Base-by-base conservation (phyloP, 805 yeast genomes). In the Kregervanrija pseudodelftensis region DNA sequence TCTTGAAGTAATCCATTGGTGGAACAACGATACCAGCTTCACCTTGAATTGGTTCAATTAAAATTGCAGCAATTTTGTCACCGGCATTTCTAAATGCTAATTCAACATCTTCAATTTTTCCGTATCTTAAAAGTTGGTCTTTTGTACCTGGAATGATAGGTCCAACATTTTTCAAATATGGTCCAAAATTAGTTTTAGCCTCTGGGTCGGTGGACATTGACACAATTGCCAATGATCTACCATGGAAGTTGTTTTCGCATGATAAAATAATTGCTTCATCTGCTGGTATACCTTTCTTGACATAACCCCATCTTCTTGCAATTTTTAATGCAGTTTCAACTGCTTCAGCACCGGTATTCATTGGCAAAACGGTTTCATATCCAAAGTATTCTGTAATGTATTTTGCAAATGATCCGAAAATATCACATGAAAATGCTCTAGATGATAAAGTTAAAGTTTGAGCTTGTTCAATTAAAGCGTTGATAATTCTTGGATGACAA, bases 331-430 rank as follows among this genome's bases (percentile, higher is more conserved):
- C 96, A 36, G 96, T 87, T 70, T 91, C 98, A 36, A 91, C 98
- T 9, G 98, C 98, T 70, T 91, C 98, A 35, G 97, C 97, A 63
- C 98, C 98, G 11, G 98, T 91, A 72, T 91, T 91, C 97, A 90
- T 91, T 53, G 98, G 98, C 62, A 91, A 72, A 10, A 91, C 91
- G 84, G 80, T 82, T 59, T 91, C 98, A 67, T 87, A 91, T 61
- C 81, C 76, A 70, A 91, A 91, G 62, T 70, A 90, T 62, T 89
- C 93, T 43, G 96, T 88, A 49, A 88, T 73, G 60, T 77, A 91
- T 64, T 89, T 86, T 53, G 96, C 93, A 61, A 79, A 91, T 32
- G 74, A 73, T 37, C 96, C 95, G 61, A 89, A 89, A 10, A 81
- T 82, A 63, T 90, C 95, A 43, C 85, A 84, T 17, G 95, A 85